Conservation (phyloP, 2,329 filamentous ascomycete genomes). For the Trichoderma guizhouense region DNA sequence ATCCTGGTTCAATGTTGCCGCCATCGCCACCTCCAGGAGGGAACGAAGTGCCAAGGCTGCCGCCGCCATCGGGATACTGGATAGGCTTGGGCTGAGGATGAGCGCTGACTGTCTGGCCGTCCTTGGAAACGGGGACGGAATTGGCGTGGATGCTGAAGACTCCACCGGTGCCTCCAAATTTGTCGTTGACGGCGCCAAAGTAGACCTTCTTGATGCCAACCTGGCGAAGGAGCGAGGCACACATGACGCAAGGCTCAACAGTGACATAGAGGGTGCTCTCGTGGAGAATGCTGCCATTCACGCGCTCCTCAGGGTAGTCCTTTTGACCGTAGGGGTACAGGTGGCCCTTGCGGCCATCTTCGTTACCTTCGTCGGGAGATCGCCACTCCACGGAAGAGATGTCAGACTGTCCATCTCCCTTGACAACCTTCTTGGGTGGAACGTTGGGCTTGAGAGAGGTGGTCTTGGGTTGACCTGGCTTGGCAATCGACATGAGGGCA, state of each 20-base stretch:
- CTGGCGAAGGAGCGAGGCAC: slow-evolving; percentile 86
- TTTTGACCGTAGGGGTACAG: slow-evolving; percentile 62
- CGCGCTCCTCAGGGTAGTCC: slow-evolving; percentile 50
- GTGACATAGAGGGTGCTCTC: slow-evolving; percentile 87
- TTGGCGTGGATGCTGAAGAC: slow-evolving; percentile 81
- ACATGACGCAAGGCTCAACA: slow-evolving; percentile 99
- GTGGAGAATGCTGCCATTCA: slow-evolving; percentile 65
- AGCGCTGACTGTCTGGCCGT: slow-evolving; percentile 40
- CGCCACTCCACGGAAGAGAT: slow-evolving; percentile 23
- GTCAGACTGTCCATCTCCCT: slow-evolving; percentile 25
- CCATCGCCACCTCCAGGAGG: slow-evolving; percentile 49
- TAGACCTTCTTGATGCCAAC: slow-evolving; percentile 85
- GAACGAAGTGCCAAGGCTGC: slow-evolving; percentile 37
- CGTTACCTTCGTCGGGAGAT: slow-evolving; percentile 44
- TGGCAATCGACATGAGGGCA: slow-evolving; percentile 47
- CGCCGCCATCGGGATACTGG: slow-evolving; percentile 25
- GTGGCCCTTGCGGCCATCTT: slow-evolving; percentile 53
- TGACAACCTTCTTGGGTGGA: slow-evolving; percentile 19
- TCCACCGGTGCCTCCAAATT: slow-evolving; percentile 93
- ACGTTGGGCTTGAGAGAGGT: slow-evolving; percentile 35
- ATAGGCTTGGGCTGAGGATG: slow-evolving; percentile 35
- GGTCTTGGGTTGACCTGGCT: slow-evolving; percentile 29
- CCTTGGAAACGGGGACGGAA: slow-evolving; percentile 41
- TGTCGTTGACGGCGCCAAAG: slow-evolving; percentile 93
- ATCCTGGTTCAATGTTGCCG: slow-evolving; percentile 71